Base-by-base conservation (phyloP, 805 yeast species). In the Lipomyces chichibuensis region DNA sequence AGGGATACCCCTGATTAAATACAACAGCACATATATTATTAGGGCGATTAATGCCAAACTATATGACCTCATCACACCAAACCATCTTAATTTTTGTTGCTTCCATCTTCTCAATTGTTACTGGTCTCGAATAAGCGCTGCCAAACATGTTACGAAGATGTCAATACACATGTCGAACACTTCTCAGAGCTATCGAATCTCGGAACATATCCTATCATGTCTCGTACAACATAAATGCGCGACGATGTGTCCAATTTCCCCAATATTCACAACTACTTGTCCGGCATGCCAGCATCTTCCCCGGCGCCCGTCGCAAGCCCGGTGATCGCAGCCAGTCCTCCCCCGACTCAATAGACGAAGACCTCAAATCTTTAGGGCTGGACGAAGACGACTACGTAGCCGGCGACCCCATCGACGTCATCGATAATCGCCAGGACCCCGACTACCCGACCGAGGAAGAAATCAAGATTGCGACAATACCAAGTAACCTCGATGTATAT, bases 381-480 rank as follows among this genome's bases (percentile, higher is more conserved):
- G 49, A 43, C 23, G 49, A 43, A 43, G 43, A 54, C n/a, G 57
- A 54, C 20, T 29, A 29, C 17, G 33, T 54, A 9, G 35, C 57
- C 3, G 57, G 37, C n/a, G 37, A 29, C 23, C 37, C 33, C 4
- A 20, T 29, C 57, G 57, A 54, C 20, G 37, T 29, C 33, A 54
- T 29, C 20, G 23, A 43, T 43, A n/a, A 43, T 23, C 49, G 49
- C 20, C 49, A 43, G 3, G 70, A 66, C 58, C 70, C 70, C 5
- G 67, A 66, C 27, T 64, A 60, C 37, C 70, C 70, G 5, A 64
- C 70, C 3, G 64, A 64, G 23, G 70, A 66, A 32, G 70, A 66
- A 43, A 64, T 64, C 20, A 63, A 43, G 6, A 37, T 32, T 11
- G 70, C 70, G n/a, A 43, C 54, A 35, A 29, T 66, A 25, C 70